These are phyloP conservation scores for Canna indica DNA, from an alignment of 176 grass and related monocot species.

Conservation along the genomic window DNA sequence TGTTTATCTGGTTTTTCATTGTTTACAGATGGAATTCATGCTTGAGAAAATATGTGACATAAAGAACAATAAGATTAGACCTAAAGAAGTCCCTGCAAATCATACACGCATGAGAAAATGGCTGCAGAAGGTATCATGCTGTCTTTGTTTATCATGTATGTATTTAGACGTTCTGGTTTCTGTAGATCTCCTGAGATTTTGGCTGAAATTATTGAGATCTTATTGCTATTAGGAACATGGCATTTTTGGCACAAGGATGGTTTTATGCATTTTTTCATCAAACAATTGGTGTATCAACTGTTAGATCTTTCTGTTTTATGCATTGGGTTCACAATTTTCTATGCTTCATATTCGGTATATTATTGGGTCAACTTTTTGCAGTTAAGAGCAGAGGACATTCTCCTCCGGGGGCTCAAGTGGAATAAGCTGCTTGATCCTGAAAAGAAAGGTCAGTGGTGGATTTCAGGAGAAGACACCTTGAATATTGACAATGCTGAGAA, in stretches of 20 bases:
- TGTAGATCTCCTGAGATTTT: background rate
- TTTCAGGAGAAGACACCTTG: slow-evolving; percentile 46
- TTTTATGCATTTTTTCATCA: background rate
- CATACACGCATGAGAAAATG: slow-evolving; percentile 82
- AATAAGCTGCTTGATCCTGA: slow-evolving; percentile 66
- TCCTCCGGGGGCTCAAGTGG: slow-evolving; percentile 76
- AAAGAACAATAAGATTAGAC: slow-evolving; percentile 89
- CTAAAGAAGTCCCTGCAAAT: slow-evolving; percentile 63
- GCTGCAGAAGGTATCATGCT: slow-evolving; percentile 68
- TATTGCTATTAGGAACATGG: background rate
- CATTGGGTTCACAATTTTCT: background rate
- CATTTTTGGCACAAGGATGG: background rate
- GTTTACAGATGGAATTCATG: slow-evolving; percentile 86
- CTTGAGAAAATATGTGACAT: slow-evolving; percentile 88
- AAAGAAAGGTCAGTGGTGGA: slow-evolving; percentile 98
- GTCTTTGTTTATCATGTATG: background rate
- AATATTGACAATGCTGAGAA: slow-evolving; percentile 38
- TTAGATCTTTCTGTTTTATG: background rate
- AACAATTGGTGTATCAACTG: too few relatives aligned
- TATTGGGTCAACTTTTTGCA: slow-evolving; percentile 21
- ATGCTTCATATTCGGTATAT: background rate
- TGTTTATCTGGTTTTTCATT: slow-evolving; percentile 25
- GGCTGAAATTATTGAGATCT: background rate
- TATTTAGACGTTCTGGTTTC: background rate
- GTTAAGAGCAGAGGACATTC: slow-evolving; percentile 58